Percentiles rank a stretch among this genome's conserved stretches.
phyloP scores from a whole-genome alignment of 768 basidiomycete species.

The Collybiopsis luxurians region DNA sequence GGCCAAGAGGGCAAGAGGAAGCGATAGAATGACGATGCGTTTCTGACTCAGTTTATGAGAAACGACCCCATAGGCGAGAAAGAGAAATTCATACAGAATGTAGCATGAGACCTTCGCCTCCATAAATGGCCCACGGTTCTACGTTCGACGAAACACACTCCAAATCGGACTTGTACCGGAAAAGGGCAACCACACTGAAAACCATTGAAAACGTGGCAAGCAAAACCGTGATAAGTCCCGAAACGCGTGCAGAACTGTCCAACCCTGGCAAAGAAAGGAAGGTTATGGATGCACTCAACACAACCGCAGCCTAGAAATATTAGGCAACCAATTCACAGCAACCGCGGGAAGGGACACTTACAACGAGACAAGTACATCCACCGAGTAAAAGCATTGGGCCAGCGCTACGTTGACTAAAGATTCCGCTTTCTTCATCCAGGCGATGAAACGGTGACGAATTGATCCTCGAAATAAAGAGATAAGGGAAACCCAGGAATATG shows the following conservation, averaged over 20 bases:
- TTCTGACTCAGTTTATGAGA: constrained; percentile 30
- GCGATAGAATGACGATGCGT: constrained; percentile 62
- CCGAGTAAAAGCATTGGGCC: constrained; percentile 63
- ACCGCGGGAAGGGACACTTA: constrained; percentile 33
- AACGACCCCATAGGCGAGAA: not conserved
- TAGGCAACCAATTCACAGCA: constrained; percentile 17
- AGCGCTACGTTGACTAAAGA: constrained; percentile 33
- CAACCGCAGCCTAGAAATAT: constrained; percentile 63
- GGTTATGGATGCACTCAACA: constrained; percentile 79
- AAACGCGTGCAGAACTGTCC: constrained; percentile 58
- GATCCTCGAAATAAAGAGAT: constrained; percentile 59
- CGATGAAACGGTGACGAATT: constrained; percentile 32
- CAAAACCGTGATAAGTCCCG: constrained; percentile 65
- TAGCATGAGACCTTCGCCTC: constrained; percentile 55
- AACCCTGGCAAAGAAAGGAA: constrained; percentile 78
- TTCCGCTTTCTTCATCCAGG: constrained; percentile 60
- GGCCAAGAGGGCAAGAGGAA: constrained; percentile 71
- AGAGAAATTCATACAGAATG: constrained; percentile 36
- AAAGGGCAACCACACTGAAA: constrained; percentile 65
- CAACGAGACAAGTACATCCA: constrained; percentile 63
- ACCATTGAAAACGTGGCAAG: constrained; percentile 70
- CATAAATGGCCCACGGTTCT: constrained; percentile 37
- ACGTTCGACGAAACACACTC: constrained; percentile 34
- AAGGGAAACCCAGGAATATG: constrained; percentile 78
- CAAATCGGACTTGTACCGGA: constrained; percentile 67